Conservation (phyloP, 2,329 filamentous ascomycete species). For the Blastomyces silverae region DNA sequence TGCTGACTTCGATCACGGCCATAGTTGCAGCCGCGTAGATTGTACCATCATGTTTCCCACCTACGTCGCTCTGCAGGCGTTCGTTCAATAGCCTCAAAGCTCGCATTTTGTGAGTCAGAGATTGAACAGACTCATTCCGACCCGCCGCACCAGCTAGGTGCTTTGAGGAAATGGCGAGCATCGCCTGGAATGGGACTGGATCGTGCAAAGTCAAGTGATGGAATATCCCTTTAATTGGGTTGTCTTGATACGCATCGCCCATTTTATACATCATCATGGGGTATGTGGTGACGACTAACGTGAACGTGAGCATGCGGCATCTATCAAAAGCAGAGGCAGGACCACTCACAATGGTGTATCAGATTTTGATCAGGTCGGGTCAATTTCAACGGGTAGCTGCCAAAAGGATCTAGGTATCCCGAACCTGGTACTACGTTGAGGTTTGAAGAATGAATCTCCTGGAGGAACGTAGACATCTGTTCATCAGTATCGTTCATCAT, state of each 20-base stretch:
- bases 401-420: slow-evolving; percentile 26
- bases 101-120: slow-evolving; percentile 33
- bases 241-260: slow-evolving; percentile 25
- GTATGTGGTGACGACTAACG: slow-evolving; percentile 30
- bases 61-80: slow-evolving; percentile 25
- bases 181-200: slow-evolving; percentile 30
- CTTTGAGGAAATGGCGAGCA: slow-evolving; percentile 32
- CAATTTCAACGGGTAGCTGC: slow-evolving; percentile 27
- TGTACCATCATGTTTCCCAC: slow-evolving; percentile 27
- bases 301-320: slow-evolving; percentile 21
- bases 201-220: slow-evolving; percentile 29
- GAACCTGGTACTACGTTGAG: slow-evolving; percentile 22
- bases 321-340: not conserved
- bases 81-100: slow-evolving; percentile 30
- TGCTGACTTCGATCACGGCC: slow-evolving; percentile 32
- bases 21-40: slow-evolving; percentile 32
- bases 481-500: slow-evolving; percentile 1
- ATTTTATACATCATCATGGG: slow-evolving; percentile 35
- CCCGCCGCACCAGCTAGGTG: slow-evolving; percentile 31
- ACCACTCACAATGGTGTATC: slow-evolving; percentile 31
- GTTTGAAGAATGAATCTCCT: slow-evolving; percentile 15
- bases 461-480: not conserved
- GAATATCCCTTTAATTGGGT: slow-evolving; percentile 31
- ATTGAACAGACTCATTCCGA: slow-evolving; percentile 29
- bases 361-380: slow-evolving; percentile 27